These are phyloP conservation scores for Fusarium brevicatenulatum DNA, from an alignment of 2,329 filamentous ascomycete species.

Conservation along the genomic window DNA sequence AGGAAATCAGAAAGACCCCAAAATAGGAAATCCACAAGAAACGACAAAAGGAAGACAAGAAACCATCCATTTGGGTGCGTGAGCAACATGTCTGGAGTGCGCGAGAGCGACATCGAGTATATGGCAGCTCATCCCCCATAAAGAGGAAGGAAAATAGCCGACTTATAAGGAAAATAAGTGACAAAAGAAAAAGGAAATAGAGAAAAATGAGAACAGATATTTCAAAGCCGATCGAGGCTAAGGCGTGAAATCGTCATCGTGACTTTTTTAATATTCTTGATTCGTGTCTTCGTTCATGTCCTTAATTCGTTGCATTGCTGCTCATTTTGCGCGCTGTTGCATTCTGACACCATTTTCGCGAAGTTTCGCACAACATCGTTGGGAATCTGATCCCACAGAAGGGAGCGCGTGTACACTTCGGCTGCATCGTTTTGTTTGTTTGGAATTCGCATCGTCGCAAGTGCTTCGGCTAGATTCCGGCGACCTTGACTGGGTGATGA, in stretches of 20 bases:
- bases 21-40: constrained; percentile 46
- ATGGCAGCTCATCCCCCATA: constrained; percentile 43
- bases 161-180: constrained; percentile 36
- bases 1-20: constrained; percentile 47
- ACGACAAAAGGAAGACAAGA: constrained; percentile 48
- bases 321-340: constrained; percentile 61
- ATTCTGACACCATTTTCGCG: constrained; percentile 87
- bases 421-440: constrained; percentile 76
- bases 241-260: constrained; percentile 50
- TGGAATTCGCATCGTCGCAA: constrained; percentile 79
- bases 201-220: constrained; percentile 22
- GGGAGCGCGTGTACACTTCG: constrained; percentile 90
- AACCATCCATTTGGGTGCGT: constrained; percentile 56
- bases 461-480: constrained; percentile 81
- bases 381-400: constrained; percentile 95
- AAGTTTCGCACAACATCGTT: constrained; percentile 92
- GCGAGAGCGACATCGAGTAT: constrained; percentile 48
- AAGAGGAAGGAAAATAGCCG: constrained; percentile 40
- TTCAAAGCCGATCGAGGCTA: constrained; percentile 31
- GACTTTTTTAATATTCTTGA: constrained; percentile 41
- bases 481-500: constrained; percentile 69
- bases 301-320: constrained; percentile 57
- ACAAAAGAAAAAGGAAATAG: constrained; percentile 26
- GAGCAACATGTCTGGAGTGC: constrained; percentile 59
- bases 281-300: constrained; percentile 51